Percentiles rank a stretch among this genome's conserved stretches.
Evolutionary conservation across 495 filamentous ascomycete species (phyloP).

Genomic region (Trichoderma reesei): DNA sequence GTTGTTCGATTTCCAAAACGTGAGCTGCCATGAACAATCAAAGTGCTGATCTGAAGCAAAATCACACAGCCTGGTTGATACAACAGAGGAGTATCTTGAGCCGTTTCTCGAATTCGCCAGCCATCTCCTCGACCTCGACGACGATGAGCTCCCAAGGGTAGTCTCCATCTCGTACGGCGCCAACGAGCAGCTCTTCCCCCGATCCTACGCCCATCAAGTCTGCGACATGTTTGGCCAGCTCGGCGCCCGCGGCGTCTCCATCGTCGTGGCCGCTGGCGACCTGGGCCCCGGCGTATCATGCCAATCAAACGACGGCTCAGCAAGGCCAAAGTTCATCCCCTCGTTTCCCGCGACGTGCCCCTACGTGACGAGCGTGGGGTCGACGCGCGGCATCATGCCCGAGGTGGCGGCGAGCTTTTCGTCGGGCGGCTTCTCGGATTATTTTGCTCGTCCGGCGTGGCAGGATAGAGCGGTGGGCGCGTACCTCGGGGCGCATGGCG

Average conservation of each 20-base stretch:
- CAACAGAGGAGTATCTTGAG: slow-evolving; percentile 54
- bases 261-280: slow-evolving; percentile 66
- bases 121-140: slow-evolving; percentile 31
- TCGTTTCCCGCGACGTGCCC: slow-evolving; percentile 67
- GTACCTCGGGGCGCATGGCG: slow-evolving; percentile 36
- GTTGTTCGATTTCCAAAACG: slow-evolving; percentile 31
- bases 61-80: slow-evolving; percentile 22
- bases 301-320: slow-evolving; percentile 54
- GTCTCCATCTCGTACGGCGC: slow-evolving; percentile 77
- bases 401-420: slow-evolving; percentile 51
- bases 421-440: slow-evolving; percentile 62
- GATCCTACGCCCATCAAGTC: slow-evolving; percentile 53
- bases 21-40: too few species aligned
- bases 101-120: slow-evolving; percentile 68
- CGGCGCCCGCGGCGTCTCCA: slow-evolving; percentile 68
- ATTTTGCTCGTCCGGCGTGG: slow-evolving; percentile 51
- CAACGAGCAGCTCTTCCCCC: slow-evolving; percentile 65
- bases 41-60: not conserved
- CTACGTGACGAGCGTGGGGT: slow-evolving; percentile 63
- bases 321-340: slow-evolving; percentile 54
- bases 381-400: slow-evolving; percentile 47
- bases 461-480: slow-evolving; percentile 47
- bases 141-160: slow-evolving; percentile 54
- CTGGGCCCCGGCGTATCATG: slow-evolving; percentile 59
- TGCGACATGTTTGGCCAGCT: slow-evolving; percentile 59